Base-by-base conservation (phyloP, 495 filamentous ascomycete genomes). In the Sphaerosporella brunnea region DNA sequence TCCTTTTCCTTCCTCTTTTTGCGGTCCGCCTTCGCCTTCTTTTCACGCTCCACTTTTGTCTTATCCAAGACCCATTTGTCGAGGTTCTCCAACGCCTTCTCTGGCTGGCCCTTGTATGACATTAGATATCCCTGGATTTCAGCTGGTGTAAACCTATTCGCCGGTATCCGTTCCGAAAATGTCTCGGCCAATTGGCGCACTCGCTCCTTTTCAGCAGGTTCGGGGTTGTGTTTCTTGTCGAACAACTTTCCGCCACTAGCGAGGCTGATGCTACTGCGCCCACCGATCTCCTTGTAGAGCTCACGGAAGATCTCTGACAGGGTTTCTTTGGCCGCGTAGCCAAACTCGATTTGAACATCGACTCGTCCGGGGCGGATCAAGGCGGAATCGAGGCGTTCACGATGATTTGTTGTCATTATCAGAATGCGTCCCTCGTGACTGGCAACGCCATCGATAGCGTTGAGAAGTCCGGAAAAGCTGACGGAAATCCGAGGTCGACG, bases 381-480 rank as follows among this genome's bases (percentile, higher is more conserved):
- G 0, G 83, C 82, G 30, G 74, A 67, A 53, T 90, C 83, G 0
- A 90, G 68, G 51, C 78, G 78, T 26, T 86, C 79, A 0, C 75
- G 55, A 54, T 84, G 78, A 54, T 90, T 90, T 37, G 83, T 85
- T 2, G 82, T 87, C 81, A 90, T 87, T 51, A 90, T 79, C 7
- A 87, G 69, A 15, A 87, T 73, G 3, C 80, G 72, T 10, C 82
- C 83, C 59, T 87, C 81, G 44, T 75, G 74, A 0, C 74, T 75
- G 5, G 79, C 77, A n/a, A 85, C 79, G 13, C 83, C 82, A 53
- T 87, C 83, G 24, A 90, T 71, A 25, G 80, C 80, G 52, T 87
- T 90, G 32, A 90, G 66, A 9, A 90, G 64, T 0, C 74, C 81
- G 2, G 81, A 86, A 10, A 90, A 72, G 0, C 78, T 79, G 48